A percentile compares a stretch with the other conserved stretches of the same genome.
phyloP scores from a whole-genome alignment of 169 alveolate species.

The Neospora caninum region DNA sequence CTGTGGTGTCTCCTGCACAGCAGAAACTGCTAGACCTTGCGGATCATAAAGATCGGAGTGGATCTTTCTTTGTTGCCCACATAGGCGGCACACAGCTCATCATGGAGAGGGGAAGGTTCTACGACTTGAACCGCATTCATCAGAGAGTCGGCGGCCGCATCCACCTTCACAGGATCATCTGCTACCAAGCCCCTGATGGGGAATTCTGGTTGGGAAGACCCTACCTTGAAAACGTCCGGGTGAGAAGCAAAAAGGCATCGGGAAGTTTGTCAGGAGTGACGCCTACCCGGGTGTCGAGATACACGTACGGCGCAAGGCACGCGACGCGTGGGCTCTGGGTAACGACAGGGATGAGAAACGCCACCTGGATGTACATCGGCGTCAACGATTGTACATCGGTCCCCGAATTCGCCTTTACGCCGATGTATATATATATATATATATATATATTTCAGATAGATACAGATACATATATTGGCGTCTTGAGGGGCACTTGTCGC shows the following conservation, averaged over 20 bases:
- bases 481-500: too few relatives aligned
- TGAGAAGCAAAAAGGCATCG: not conserved
- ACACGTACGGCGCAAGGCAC: not conserved
- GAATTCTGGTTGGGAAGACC: constrained; percentile 81
- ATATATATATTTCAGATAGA: not conserved
- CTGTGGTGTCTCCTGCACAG: constrained; percentile 81
- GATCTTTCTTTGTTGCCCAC: constrained; percentile 80
- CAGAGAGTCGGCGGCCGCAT: constrained; percentile 81
- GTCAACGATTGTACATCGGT: too few relatives aligned
- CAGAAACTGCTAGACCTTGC: constrained; percentile 74
- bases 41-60: constrained; percentile 84
- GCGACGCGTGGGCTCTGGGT: not conserved
- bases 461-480: not conserved
- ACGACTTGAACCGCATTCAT: constrained; percentile 83
- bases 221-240: constrained; percentile 82
- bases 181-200: constrained; percentile 80
- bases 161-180: constrained; percentile 77
- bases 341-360: too few relatives aligned
- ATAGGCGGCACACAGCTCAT: constrained; percentile 83
- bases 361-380: too few relatives aligned
- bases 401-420: too few relatives aligned
- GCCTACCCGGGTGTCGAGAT: not conserved
- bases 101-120: constrained; percentile 86
- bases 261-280: not conserved
- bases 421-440: not conserved